Base-by-base conservation (phyloP, 352 stramenopile genomes). In the Phytophthora macrochlamydospora region DNA sequence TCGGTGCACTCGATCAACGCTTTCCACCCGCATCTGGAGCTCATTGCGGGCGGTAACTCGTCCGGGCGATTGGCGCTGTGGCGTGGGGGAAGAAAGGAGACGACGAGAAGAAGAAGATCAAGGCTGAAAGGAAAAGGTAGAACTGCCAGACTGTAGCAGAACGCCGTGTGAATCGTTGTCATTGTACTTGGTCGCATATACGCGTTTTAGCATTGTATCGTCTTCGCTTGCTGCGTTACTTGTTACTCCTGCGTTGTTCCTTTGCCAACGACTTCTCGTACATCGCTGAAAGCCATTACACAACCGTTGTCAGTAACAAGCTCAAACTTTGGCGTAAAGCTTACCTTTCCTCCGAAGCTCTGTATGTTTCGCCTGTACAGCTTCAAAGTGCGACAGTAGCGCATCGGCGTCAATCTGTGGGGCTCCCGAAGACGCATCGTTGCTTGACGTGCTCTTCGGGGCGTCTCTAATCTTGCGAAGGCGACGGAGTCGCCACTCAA, bases 1-100 rank as follows among this genome's bases (percentile, higher is more conserved):
- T 96, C 89, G 14, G 85, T 97, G 29, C 87, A 94, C 67, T 96
- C 90, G 18, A 91, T 95, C 67, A 95, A 95, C 62, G 76, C 81
- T 2, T 94, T 96, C 67, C 90, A 97, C 60, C 87, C 89, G 29
- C 79, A 79, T 46, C 63, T 88, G 31, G 71, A 91, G 33, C 62
- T 85, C 7, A 87, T 97, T 51, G 80, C 77, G 1, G 83, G 89
- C 4, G 85, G 86, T 28, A 97, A 96, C 62, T 93, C 81, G 3
- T 93, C 82, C 2, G 86, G 88, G 1, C 69, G 88, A 13, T 59
- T 93, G 32, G 76, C 79, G 51, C 59, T 94, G 7, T 94, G 84
- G 76, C 69, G 83, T 38, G 62, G 75, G 2, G 62, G 49, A 77
- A 73, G 33, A 65, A 52, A 4, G 52, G 51, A 38, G 42, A 59